A percentile compares a stretch with the other conserved stretches of the same genome.
Evolutionary conservation across 805 yeast species (phyloP).

Genomic region (Starmerella sp.): DNA sequence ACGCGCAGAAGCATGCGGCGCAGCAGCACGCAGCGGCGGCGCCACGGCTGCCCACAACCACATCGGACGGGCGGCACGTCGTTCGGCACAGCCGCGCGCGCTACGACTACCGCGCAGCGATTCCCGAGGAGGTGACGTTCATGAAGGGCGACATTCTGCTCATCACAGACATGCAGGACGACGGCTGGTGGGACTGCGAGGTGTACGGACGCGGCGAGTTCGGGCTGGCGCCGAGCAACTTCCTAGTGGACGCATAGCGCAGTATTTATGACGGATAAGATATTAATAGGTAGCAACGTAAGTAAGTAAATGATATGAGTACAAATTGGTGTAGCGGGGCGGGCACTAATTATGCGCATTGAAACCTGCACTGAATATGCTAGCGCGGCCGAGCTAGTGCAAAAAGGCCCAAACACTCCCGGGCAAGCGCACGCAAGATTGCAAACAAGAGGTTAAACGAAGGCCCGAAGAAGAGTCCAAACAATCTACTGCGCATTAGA

Average conservation of each 20-base stretch:
- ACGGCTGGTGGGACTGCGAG: slow-evolving; percentile 69
- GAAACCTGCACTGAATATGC: too few species aligned
- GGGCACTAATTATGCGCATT: too few species aligned
- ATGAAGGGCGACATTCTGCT: slow-evolving; percentile 45
- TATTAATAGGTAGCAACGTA: neutral
- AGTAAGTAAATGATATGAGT: neutral
- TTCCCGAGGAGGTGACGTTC: slow-evolving; percentile 51
- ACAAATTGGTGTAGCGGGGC: too few species aligned
- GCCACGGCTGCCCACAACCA: slow-evolving; percentile 34
- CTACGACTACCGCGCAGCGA: slow-evolving; percentile 48
- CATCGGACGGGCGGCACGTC: slow-evolving; percentile 46
- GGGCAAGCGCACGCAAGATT: too few species aligned
- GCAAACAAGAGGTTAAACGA: too few species aligned
- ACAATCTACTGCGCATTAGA: too few species aligned
- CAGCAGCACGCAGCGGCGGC: neutral
- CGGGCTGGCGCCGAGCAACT: slow-evolving; percentile 60
- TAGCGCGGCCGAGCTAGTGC: too few species aligned
- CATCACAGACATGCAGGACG: slow-evolving; percentile 49
- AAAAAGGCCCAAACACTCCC: too few species aligned
- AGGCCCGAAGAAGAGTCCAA: too few species aligned
- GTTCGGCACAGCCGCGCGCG: slow-evolving; percentile 43
- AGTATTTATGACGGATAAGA: neutral
- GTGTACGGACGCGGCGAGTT: slow-evolving; percentile 31
- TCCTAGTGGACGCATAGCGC: slow-evolving; percentile 20
- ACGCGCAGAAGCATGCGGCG: neutral